Evolutionary conservation across 2,329 filamentous ascomycete species (phyloP).

Genomic region (Fusarium pseudocircinatum): DNA sequence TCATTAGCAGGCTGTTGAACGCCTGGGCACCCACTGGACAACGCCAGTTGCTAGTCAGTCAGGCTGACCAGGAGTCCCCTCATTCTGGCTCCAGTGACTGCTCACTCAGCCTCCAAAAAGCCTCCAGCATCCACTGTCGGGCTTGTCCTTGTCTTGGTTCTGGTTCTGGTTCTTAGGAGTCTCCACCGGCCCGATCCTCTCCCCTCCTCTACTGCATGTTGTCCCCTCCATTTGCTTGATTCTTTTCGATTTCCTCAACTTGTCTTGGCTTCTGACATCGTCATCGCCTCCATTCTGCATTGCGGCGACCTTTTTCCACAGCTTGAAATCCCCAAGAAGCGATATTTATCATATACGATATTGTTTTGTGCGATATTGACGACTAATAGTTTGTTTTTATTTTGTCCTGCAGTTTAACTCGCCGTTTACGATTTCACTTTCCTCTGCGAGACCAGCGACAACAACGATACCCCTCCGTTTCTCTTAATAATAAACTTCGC

Average conservation of each 20-base stretch:
- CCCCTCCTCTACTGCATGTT: constrained; percentile 33
- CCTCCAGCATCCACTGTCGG: constrained; percentile 17
- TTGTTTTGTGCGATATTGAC: constrained; percentile 28
- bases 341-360: constrained; percentile 17
- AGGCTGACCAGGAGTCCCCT: constrained; percentile 38
- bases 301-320: constrained; percentile 5
- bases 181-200: constrained; percentile 40
- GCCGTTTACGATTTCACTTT: constrained; percentile 35
- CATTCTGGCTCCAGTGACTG: constrained; percentile 20
- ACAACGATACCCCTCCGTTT: constrained; percentile 35
- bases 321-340: constrained; percentile 12
- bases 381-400: constrained; percentile 38
- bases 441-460: constrained; percentile 30
- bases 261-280: constrained; percentile 36
- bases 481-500: constrained; percentile 19
- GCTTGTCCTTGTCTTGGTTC: constrained; percentile 34
- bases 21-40: constrained; percentile 36
- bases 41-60: constrained; percentile 33
- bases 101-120: constrained; percentile 27
- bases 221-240: constrained; percentile 40
- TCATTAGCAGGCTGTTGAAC: constrained; percentile 37
- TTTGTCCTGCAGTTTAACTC: constrained; percentile 29
- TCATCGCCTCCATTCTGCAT: constrained; percentile 36
- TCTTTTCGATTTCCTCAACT: constrained; percentile 38
- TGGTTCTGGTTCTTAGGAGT: constrained; percentile 21